These are phyloP conservation scores for Chenopodium berlandieri DNA, from an alignment of 148 eudicot genomes.

Conservation along the genomic window DNA sequence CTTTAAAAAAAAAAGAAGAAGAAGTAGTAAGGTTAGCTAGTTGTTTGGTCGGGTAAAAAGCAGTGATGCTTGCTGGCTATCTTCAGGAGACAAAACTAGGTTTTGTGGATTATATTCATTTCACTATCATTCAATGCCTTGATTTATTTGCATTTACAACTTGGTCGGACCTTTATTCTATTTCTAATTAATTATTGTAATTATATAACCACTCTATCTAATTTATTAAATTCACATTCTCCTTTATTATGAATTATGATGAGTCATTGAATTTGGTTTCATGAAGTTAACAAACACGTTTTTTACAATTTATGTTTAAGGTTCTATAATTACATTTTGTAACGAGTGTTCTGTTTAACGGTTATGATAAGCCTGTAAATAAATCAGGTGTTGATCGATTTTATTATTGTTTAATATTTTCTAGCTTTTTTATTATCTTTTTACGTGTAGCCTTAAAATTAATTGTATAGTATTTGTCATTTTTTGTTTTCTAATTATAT, in stretches of 20 bases:
- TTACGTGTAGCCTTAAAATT: no score
- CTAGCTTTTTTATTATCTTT: no score
- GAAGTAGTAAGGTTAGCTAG: background rate
- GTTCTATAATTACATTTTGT: background rate
- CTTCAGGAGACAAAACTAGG: constrained; percentile 2
- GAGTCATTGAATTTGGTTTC: constrained; percentile 9
- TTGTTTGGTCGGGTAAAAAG: constrained; percentile 23
- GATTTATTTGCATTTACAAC: constrained; percentile 23
- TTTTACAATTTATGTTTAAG: background rate
- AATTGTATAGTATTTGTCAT: no score
- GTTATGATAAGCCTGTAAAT: no score
- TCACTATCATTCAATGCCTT: constrained; percentile 22
- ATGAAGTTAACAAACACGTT: constrained; percentile 3
- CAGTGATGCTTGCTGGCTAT: constrained; percentile 3
- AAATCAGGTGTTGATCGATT: no score
- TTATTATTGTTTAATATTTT: no score
- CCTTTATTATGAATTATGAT: background rate
- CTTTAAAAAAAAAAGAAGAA: background rate
- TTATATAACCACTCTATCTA: background rate
- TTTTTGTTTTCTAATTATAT: no score
- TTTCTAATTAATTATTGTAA: background rate
- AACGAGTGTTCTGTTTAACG: no score
- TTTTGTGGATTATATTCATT: background rate
- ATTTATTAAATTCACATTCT: background rate
- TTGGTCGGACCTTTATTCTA: constrained; percentile 23